These are phyloP conservation scores for Syzygium aromaticum DNA, from an alignment of 345 rosid genomes.

Conservation along the genomic window DNA sequence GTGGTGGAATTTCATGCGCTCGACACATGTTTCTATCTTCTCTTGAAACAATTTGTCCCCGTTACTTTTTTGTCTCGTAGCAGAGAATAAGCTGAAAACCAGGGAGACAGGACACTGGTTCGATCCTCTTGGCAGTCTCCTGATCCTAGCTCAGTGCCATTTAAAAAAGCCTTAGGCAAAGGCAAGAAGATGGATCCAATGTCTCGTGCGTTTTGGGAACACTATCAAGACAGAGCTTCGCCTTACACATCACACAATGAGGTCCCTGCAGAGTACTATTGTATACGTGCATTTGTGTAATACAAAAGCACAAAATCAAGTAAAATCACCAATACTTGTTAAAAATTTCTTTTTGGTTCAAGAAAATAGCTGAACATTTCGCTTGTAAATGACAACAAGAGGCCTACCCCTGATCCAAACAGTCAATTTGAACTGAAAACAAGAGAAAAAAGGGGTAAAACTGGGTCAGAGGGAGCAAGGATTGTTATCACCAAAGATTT, in stretches of 20 bases:
- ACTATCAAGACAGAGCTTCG: neutral
- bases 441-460: neutral
- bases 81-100: neutral
- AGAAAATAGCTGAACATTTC: neutral
- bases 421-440: neutral
- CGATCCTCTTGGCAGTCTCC: neutral
- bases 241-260: fast-evolving
- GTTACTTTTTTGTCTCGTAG: neutral
- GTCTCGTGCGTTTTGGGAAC: neutral
- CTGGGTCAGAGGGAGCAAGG: neutral
- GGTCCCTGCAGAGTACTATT: neutral
- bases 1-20: neutral
- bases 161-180: neutral
- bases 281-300: neutral
- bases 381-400: neutral
- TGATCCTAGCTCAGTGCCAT: neutral
- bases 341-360: neutral
- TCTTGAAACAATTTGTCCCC: neutral
- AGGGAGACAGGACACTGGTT: neutral
- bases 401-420: neutral
- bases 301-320: neutral
- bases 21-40: neutral
- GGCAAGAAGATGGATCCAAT: neutral
- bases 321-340: neutral
- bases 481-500: neutral